Base-by-base conservation (phyloP, 208 protist species). In the Leishmania guyanensis region DNA sequence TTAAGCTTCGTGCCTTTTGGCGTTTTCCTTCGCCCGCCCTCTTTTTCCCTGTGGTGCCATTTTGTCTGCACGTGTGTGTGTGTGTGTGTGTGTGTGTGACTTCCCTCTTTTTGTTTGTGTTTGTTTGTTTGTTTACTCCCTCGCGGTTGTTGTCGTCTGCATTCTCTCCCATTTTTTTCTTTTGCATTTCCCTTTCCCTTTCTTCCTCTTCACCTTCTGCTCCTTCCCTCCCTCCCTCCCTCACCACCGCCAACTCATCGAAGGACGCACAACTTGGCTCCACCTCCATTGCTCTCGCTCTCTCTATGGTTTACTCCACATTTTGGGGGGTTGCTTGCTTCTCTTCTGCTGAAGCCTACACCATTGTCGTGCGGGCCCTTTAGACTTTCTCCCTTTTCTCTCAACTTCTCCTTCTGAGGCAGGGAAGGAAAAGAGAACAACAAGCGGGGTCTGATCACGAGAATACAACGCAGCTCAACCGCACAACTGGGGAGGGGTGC, bases 161-260 rank as follows among this genome's bases (percentile, higher is more conserved):
- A 4, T 83, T 80, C n/a, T 48, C 33, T 79, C 26, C 71, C 77
- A 58, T 77, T 66, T 72, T 72, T 72, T 60, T 71, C 69, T 68
- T 65, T 56, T 68, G 69, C 70, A 4, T 83, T 80, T 36, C 75
- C 43, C 50, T 74, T 39, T 16, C 65, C 33, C 65, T 26, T 33
- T 39, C 43, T 39, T 10, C 39, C 39, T 14, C 39, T 22, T 39
- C 62, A 0, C 62, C 9, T 26, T 68, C 29, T 68, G 43, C 62
- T 39, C 62, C 9, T 20, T 36, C 60, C 22, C 62, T 39, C n/a
- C 29, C 29, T 48, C 66, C 14, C 66, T 48, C 29, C 10, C 66
- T 48, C 66, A 10, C 66, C 39, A 29, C 62, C 33, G 33, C 62
- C n/a, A 20, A 10, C 53, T 5, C 17, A 22, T 20, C 58, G 8